phyloP scores from a whole-genome alignment of 2,329 filamentous ascomycete species.

The Truncatella angustata region DNA sequence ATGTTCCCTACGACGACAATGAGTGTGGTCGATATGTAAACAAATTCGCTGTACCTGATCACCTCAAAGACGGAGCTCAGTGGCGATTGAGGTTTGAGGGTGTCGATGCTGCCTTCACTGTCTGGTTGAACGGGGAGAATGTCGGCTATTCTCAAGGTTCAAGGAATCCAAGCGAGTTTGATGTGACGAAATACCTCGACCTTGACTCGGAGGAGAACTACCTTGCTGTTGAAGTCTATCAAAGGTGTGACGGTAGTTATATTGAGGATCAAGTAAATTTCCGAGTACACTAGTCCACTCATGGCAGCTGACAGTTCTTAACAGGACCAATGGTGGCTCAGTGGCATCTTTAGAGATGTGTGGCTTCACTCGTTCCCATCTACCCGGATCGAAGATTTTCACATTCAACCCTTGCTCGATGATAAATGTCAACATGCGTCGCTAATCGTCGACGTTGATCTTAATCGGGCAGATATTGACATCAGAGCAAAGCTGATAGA shows the following conservation, averaged over 20 bases:
- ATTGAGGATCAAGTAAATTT: slow-evolving; percentile 59
- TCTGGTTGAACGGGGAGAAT: slow-evolving; percentile 66
- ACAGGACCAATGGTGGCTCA: slow-evolving; percentile 67
- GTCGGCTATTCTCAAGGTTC: slow-evolving; percentile 73
- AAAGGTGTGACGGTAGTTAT: slow-evolving; percentile 70
- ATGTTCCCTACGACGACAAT: slow-evolving; percentile 63
- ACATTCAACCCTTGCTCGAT: slow-evolving; percentile 55
- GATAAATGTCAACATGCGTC: slow-evolving; percentile 51
- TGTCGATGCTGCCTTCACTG: slow-evolving; percentile 69
- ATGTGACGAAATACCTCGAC: slow-evolving; percentile 55
- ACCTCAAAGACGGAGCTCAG: slow-evolving; percentile 47
- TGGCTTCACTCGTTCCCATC: slow-evolving; percentile 60
- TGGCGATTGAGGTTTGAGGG: slow-evolving; percentile 72
- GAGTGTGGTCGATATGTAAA: slow-evolving; percentile 63
- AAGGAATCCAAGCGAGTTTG: slow-evolving; percentile 71
- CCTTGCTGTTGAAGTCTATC: slow-evolving; percentile 67
- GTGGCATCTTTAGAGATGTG: slow-evolving; percentile 68
- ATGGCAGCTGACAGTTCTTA: background rate
- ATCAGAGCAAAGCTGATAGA: slow-evolving; percentile 36
- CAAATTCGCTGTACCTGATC: slow-evolving; percentile 49
- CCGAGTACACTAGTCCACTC: background rate
- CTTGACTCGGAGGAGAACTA: slow-evolving; percentile 45
- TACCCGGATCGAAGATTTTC: slow-evolving; percentile 54
- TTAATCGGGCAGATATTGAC: slow-evolving; percentile 32
- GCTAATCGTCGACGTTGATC: slow-evolving; percentile 43